Conservation (phyloP, 2,329 filamentous ascomycete species). For the Paraphoma sp. region DNA sequence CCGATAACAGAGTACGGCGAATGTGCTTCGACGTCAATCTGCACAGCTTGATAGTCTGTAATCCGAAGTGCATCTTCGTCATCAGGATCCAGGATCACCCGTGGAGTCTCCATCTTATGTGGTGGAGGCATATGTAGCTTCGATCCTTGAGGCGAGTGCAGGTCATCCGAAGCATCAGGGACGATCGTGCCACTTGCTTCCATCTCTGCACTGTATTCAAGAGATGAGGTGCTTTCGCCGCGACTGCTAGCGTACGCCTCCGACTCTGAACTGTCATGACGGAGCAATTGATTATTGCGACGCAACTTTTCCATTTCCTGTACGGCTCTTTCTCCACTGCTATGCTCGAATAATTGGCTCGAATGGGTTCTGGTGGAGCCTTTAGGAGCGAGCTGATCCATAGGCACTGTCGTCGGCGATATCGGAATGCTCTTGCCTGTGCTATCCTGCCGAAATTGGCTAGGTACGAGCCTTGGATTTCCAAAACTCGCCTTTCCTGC, state of each 20-base stretch:
- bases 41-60: slow-evolving; percentile 46
- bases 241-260: slow-evolving; percentile 45
- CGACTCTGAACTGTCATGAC: slow-evolving; percentile 49
- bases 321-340: slow-evolving; percentile 39
- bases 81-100: slow-evolving; percentile 30
- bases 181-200: slow-evolving; percentile 52
- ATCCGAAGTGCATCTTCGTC: slow-evolving; percentile 40
- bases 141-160: slow-evolving; percentile 29
- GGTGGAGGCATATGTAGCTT: slow-evolving; percentile 23
- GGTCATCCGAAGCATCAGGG: slow-evolving; percentile 39
- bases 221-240: slow-evolving; percentile 32
- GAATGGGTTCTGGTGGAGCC: slow-evolving; percentile 20
- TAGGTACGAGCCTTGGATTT: slow-evolving; percentile 14
- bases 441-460: slow-evolving; percentile 10
- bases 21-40: slow-evolving; percentile 40
- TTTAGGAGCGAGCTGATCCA: slow-evolving; percentile 12
- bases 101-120: slow-evolving; percentile 30
- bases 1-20: slow-evolving; percentile 51
- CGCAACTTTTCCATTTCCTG: slow-evolving; percentile 48
- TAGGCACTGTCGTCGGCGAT: slow-evolving; percentile 36
- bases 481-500: slow-evolving; percentile 44
- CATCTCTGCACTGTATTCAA: slow-evolving; percentile 43
- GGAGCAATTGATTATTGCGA: slow-evolving; percentile 49
- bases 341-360: slow-evolving; percentile 21
- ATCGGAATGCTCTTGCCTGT: slow-evolving; percentile 31